phyloP scores from a whole-genome alignment of 2,329 filamentous ascomycete genomes.

The Pseudogymnoascus pannorum region DNA sequence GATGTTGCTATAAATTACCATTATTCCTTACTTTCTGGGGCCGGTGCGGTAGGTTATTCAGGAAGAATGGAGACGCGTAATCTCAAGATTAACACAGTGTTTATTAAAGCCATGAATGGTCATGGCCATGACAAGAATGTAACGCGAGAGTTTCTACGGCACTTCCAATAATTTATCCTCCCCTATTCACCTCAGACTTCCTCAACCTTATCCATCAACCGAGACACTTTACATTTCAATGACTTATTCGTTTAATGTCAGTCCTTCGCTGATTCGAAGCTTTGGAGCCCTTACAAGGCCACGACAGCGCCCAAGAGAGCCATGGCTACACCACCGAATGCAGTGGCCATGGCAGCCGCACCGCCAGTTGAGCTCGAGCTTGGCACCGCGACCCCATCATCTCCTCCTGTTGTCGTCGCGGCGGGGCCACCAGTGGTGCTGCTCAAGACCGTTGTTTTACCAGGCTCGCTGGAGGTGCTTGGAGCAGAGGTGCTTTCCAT shows the following conservation, averaged over 20 bases:
- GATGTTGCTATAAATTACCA: neutral
- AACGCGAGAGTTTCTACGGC: neutral
- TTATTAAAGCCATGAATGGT: conserved; percentile 6
- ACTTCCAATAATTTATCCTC: neutral
- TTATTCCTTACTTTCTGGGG: neutral
- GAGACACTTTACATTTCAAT: neutral
- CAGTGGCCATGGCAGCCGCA: conserved; percentile 3
- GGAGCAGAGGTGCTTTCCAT: neutral
- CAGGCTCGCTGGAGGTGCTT: neutral
- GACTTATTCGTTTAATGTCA: neutral
- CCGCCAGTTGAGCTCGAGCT: neutral
- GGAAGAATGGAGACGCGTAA: neutral
- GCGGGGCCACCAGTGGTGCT: neutral
- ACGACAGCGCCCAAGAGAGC: conserved; percentile 1
- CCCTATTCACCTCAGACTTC: neutral
- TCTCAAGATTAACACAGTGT: neutral
- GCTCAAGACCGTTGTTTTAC: neutral
- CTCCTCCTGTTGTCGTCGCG: neutral
- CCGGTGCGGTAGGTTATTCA: neutral
- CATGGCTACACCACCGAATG: neutral
- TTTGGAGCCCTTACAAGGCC: neutral
- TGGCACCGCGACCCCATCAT: neutral
- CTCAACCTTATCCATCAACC: neutral
- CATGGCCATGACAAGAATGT: neutral
- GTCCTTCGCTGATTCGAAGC: neutral